Conservation (phyloP, 495 filamentous ascomycete species). For the Tuber melanosporum region DNA sequence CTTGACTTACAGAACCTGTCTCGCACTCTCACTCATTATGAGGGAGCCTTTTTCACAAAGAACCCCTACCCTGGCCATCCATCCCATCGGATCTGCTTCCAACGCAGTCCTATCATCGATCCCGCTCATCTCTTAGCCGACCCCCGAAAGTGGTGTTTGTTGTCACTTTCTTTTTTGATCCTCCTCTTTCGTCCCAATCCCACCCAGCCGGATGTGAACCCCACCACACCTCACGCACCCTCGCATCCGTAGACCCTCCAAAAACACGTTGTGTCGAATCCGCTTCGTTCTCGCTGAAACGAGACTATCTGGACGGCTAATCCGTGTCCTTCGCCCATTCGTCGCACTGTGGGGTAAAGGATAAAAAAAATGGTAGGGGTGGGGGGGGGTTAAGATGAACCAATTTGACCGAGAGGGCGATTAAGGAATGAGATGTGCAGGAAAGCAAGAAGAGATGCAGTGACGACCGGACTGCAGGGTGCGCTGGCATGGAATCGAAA, state of each 20-base stretch:
- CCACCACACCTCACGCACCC: conserved; percentile 37
- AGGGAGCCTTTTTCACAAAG: neutral
- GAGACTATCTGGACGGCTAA: conserved; percentile 39
- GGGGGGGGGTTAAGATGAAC: conserved; percentile 39
- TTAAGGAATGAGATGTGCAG: conserved; percentile 40
- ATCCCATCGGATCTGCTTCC: conserved; percentile 40
- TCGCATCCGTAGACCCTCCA: conserved; percentile 37
- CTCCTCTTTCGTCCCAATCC: conserved; percentile 38
- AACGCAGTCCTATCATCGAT: conserved; percentile 41
- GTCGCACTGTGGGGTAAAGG: conserved; percentile 35
- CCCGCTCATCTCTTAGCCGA: conserved; percentile 40
- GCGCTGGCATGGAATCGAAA: conserved; percentile 40
- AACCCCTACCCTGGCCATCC: conserved; percentile 35
- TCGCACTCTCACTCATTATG: neutral
- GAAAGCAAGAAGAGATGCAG: conserved; percentile 37
- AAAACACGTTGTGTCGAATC: conserved; percentile 40
- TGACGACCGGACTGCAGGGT: conserved; percentile 40
- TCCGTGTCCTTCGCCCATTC: conserved; percentile 39
- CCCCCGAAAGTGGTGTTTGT: conserved; percentile 38
- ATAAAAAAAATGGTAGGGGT: conserved; percentile 28
- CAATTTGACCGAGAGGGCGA: conserved; percentile 39
- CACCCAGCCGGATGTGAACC: conserved; percentile 40
- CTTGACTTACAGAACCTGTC: neutral
- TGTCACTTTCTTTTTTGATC: conserved; percentile 39
- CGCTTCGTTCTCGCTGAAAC: conserved; percentile 35